Base-by-base conservation (phyloP, 768 basidiomycete species). In the Collybia sp. region DNA sequence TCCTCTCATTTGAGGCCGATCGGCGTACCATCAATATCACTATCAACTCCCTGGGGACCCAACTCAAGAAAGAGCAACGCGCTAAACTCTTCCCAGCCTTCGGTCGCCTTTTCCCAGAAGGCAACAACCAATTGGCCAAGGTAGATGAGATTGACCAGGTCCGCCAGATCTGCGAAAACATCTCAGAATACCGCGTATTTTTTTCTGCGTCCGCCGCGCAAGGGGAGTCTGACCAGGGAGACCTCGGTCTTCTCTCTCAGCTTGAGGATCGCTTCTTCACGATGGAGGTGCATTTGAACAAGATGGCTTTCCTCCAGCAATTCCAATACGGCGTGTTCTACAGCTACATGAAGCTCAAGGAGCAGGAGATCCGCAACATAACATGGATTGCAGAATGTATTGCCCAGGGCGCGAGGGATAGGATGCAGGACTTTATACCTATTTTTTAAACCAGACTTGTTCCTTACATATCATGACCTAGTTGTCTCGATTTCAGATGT, bases 361-460 rank as follows among this genome's bases (percentile, higher is more conserved):
- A 93, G 67, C 87, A 91, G 71, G 90, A 93, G 69, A 87, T 92
- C 50, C 74, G 89, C 51, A 91, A 88, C 57, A 57, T 93, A 56
- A 90, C 87, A 20, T 93, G 90, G 91, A 93, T 96, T 67, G 92
- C 93, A 45, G 95, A 98, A 71, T 97, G 95, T 66, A 96, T 98
- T 56, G 93, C 93, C 8, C 95, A 97, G 72, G 86, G 95, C 69
- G 93, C 93, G 37, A 83, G 85, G 66, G 91, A 96, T 59, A 82
- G 95, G 70, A 93, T 98, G 70, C 84, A 92, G 61, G 92, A 95
- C 68, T 93, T 85, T 69, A 93, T 94, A 74, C 85, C 89, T 56
- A 86, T 92, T 51, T 92, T 92, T 63, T 93, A 70, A 81, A 8
- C 25, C 25, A 25, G 25, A 8, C 25, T 25, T 4, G 3, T 8